Evolutionary conservation across 495 filamentous ascomycete species (phyloP).

Genomic region (Neurospora sublineolata): DNA sequence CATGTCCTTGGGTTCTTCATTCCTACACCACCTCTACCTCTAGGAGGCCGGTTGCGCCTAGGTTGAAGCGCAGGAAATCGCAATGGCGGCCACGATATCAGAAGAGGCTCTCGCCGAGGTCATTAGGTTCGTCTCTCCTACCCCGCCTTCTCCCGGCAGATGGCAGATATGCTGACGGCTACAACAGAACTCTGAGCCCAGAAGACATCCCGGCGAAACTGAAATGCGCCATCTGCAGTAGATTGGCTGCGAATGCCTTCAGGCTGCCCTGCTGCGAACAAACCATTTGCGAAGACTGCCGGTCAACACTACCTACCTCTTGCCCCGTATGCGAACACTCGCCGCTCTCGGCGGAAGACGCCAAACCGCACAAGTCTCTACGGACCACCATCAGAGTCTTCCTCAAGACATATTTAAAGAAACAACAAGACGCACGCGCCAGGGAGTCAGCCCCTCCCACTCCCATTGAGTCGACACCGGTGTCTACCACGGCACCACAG

Average conservation of each 20-base stretch:
- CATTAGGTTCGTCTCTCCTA: conserved; percentile 23
- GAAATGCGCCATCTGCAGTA: conserved; percentile 84
- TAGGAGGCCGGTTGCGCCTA: conserved; percentile 4
- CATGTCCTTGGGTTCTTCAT: background rate
- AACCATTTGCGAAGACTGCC: conserved; percentile 82
- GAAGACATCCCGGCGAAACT: conserved; percentile 91
- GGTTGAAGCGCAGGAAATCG: conserved; percentile 5
- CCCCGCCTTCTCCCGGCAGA: background rate
- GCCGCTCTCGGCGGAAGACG: conserved; percentile 73
- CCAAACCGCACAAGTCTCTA: conserved; percentile 77
- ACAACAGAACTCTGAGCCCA: conserved; percentile 58
- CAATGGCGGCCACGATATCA: conserved; percentile 14
- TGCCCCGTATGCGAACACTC: conserved; percentile 91
- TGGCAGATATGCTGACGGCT: conserved; percentile 10
- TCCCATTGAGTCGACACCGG: conserved; percentile 26
- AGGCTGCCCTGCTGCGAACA: conserved; percentile 92
- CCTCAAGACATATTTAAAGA: conserved; percentile 78
- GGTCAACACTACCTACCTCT: conserved; percentile 59
- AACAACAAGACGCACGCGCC: conserved; percentile 48
- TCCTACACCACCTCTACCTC: background rate
- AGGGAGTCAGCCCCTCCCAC: conserved; percentile 38
- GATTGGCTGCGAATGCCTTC: conserved; percentile 82
- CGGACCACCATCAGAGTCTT: conserved; percentile 84
- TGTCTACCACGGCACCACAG: conserved; percentile 12
- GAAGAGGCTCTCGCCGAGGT: conserved; percentile 22